Conservation (phyloP, 2,329 filamentous ascomycete species). For the Cordyceps tenuipes region DNA sequence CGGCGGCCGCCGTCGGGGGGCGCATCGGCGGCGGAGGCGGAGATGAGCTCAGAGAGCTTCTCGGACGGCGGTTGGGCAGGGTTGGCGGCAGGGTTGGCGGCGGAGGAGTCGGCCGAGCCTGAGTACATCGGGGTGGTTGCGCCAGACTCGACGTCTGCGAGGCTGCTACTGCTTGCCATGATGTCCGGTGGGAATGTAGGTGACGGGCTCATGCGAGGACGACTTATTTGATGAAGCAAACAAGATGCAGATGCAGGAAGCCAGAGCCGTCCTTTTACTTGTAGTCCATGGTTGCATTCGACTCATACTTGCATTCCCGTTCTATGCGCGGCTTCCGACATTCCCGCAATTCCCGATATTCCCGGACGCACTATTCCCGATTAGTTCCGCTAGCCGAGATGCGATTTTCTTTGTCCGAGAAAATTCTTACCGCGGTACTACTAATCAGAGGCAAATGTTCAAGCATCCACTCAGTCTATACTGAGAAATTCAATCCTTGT, state of each 20-base stretch:
- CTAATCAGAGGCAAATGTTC: background rate
- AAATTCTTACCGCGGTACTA: background rate
- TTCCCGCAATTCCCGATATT: background rate
- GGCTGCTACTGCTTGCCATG: constrained; percentile 1
- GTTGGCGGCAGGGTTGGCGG: too few relatives aligned
- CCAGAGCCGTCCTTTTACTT: background rate
- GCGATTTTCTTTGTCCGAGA: background rate
- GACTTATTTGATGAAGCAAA: background rate
- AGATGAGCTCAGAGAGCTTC: background rate
- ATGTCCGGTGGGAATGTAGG: background rate
- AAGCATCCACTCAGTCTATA: background rate
- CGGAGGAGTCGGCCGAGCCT: background rate
- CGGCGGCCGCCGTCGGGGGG: constrained; percentile 14
- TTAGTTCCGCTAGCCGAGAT: background rate
- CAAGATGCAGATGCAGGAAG: background rate
- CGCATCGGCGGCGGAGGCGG: background rate
- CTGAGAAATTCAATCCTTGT: background rate
- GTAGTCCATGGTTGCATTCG: background rate
- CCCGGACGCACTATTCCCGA: constrained; percentile 3
- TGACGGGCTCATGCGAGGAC: background rate
- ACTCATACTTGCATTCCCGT: background rate
- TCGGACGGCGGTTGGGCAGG: background rate
- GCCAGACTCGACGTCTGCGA: constrained; percentile 1
- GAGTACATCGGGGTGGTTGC: background rate
- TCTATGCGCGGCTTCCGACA: constrained; percentile 1